These are phyloP conservation scores for Durusdinium trenchii DNA, from an alignment of 73 alveolate species.

Conservation along the genomic window DNA sequence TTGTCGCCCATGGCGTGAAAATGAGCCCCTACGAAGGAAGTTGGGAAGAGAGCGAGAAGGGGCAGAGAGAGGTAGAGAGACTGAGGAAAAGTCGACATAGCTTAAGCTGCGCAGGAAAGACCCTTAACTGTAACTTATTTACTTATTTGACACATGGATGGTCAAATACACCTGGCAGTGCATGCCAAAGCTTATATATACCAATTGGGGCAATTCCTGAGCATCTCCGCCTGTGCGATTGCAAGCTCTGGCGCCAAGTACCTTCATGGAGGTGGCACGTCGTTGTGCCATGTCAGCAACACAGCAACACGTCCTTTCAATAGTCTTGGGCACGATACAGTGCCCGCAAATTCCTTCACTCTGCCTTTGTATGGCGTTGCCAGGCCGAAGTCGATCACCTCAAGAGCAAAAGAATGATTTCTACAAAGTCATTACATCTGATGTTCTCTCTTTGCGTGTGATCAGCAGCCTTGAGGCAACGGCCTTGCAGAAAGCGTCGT, in stretches of 20 bases:
- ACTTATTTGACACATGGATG: too few relatives aligned
- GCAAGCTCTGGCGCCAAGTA: conserved; percentile 94
- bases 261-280: not conserved
- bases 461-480: not conserved
- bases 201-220: not conserved
- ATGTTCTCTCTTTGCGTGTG: not conserved
- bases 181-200: too few relatives aligned
- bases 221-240: conserved; percentile 56
- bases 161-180: too few relatives aligned
- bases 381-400: conserved; percentile 92
- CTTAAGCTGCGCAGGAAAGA: too few relatives aligned
- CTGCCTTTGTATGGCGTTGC: conserved; percentile 92
- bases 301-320: not conserved
- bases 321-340: conserved; percentile 52
- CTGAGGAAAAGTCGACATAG: too few relatives aligned
- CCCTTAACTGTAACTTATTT: too few relatives aligned
- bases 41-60: too few relatives aligned
- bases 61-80: too few relatives aligned
- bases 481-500: conserved; percentile 76
- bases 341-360: conserved; percentile 93
- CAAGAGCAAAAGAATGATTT: not conserved
- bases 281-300: not conserved
- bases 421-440: not conserved
- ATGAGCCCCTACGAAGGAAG: too few relatives aligned
- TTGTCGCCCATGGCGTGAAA: too few relatives aligned